Base-by-base conservation (phyloP, 805 yeast species). In the Lipomyces oligophaga region DNA sequence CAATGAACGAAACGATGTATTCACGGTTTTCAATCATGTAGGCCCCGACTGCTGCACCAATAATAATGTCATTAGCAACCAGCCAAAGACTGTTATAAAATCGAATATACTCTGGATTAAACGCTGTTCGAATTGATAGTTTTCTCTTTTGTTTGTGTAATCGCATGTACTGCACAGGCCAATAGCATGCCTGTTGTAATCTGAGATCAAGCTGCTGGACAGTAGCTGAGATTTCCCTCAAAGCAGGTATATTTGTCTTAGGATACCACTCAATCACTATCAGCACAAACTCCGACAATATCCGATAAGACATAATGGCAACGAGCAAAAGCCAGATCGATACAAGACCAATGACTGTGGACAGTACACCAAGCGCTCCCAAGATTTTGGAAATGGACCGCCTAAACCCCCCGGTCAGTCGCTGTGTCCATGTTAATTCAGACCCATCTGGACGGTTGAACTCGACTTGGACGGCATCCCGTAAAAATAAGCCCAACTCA, bases 41-140 rank as follows among this genome's bases (percentile, higher is more conserved):
- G 8, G 78, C 69, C 0, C 81, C 74, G 0, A 85, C 52, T 0
- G 82, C 70, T 6, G 77, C 60, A 0, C 98, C 98, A 28, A 89
- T 63, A 0, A 89, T 71, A 5, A 85, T 62, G 63, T 93, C 98
- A 63, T 93, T 90, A 3, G 80, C 64, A 0, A 87, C 81, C 15
- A 93, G 69, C 97, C 97, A 93, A 1, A 89, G 52, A 1, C 89
- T 81, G 60, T 94, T 94, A 69, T 86, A 87, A 51, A 90, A 78
- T 77, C 60, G 81, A 71, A 60, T 76, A 68, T 60, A 75, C 63
- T 61, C 76, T 52, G 62, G 68, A 67, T 70, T 81, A 41, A 64
- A 58, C n/a, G 58, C 61, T 1, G 66, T 55, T 58, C 63, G 58
- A 58, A 68, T 34, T 65, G 66, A 30, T 74, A 76, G 62, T 61